A percentile compares a stretch with the other conserved stretches of the same genome.
These are phyloP conservation scores for Plicaturopsis crispa DNA, from an alignment of 768 basidiomycete genomes.

Conservation along the genomic window DNA sequence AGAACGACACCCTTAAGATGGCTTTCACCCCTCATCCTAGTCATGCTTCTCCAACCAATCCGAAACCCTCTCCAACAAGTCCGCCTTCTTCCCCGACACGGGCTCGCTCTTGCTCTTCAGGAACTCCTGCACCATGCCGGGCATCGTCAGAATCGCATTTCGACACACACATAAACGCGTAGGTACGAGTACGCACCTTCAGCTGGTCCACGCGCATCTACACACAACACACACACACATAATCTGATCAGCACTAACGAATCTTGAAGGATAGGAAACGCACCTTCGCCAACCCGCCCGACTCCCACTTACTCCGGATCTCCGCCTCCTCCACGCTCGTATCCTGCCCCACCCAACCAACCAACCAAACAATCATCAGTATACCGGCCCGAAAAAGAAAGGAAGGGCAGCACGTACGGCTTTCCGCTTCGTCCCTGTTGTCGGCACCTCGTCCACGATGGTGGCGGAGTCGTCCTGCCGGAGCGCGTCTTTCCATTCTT, in stretches of 20 bases:
- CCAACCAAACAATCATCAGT: not conserved
- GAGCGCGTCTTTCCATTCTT: constrained; percentile 63
- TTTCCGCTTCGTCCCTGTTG: constrained; percentile 62
- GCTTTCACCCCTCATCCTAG: too few species aligned
- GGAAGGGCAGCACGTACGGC: constrained; percentile 37
- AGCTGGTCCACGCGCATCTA: constrained; percentile 76
- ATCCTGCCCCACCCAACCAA: constrained; percentile 31
- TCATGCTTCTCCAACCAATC: constrained; percentile 52
- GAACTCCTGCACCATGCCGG: constrained; percentile 45
- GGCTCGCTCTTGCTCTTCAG: constrained; percentile 57
- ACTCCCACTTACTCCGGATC: constrained; percentile 57
- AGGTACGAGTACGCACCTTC: constrained; percentile 41
- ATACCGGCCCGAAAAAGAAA: constrained; percentile 3
- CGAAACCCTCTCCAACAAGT: constrained; percentile 56
- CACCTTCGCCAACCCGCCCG: constrained; percentile 62
- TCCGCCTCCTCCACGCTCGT: constrained; percentile 63
- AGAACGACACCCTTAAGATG: too few species aligned
- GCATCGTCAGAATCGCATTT: constrained; percentile 1
- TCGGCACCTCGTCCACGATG: constrained; percentile 21
- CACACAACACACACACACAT: constrained; percentile 9
- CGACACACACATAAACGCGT: constrained; percentile 6
- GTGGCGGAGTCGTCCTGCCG: constrained; percentile 58
- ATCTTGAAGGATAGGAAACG: too few species aligned
- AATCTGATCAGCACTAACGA: too few species aligned
- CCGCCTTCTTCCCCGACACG: constrained; percentile 65